These are phyloP conservation scores for Lactifluus piperatus DNA, from an alignment of 768 basidiomycete species.

Conservation along the genomic window DNA sequence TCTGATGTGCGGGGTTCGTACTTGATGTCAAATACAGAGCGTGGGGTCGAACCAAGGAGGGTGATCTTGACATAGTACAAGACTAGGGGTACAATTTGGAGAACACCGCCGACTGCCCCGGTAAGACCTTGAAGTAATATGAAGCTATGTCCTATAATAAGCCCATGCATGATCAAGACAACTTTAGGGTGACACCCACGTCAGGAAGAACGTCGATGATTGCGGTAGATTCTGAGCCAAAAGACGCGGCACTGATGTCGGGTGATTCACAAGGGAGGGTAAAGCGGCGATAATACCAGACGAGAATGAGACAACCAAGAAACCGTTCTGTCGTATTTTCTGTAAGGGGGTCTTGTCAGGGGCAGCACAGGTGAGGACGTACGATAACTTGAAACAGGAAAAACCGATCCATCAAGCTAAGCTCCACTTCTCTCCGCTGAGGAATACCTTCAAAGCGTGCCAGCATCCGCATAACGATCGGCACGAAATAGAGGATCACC, in stretches of 20 bases:
- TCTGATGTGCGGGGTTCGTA: slow-evolving; percentile 56
- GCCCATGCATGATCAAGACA: background rate
- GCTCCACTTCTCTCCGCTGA: slow-evolving; percentile 70
- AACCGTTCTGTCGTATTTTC: slow-evolving; percentile 61
- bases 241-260: slow-evolving; percentile 55
- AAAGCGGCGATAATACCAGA: slow-evolving; percentile 78
- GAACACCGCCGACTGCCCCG: slow-evolving; percentile 70
- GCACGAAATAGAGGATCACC: slow-evolving; percentile 83
- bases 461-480: slow-evolving; percentile 73
- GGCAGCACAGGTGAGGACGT: slow-evolving; percentile 24
- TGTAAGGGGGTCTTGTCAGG: background rate
- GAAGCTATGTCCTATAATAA: slow-evolving; percentile 38
- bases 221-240: slow-evolving; percentile 74
- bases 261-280: slow-evolving; percentile 52
- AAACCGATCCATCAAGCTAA: slow-evolving; percentile 86
- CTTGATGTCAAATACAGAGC: slow-evolving; percentile 77
- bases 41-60: slow-evolving; percentile 82
- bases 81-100: slow-evolving; percentile 64
- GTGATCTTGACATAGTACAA: slow-evolving; percentile 89
- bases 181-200: slow-evolving; percentile 35
- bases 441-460: slow-evolving; percentile 88
- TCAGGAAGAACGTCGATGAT: slow-evolving; percentile 87
- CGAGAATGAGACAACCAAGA: slow-evolving; percentile 80
- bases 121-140: slow-evolving; percentile 75
- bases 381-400: slow-evolving; percentile 91